Percentiles rank a stretch among this genome's conserved stretches.
These are phyloP conservation scores for Aschersonia sp. DNA, from an alignment of 2,329 filamentous ascomycete genomes.

Conservation along the genomic window DNA sequence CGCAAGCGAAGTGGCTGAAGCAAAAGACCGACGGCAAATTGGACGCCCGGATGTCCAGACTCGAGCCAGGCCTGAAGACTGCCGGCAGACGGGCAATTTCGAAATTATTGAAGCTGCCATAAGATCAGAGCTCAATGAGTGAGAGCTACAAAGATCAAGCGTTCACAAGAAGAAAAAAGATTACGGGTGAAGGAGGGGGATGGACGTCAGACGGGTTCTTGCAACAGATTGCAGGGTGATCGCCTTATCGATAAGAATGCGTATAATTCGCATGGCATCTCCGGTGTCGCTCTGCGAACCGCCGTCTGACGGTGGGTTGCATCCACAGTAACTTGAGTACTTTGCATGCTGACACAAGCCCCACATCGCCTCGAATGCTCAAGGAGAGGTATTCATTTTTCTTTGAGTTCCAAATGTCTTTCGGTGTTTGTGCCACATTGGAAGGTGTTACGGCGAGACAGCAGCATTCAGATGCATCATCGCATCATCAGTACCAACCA, in stretches of 20 bases:
- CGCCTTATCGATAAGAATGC: slow-evolving; percentile 1
- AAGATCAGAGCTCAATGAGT: too few relatives aligned
- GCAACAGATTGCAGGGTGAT: too few relatives aligned
- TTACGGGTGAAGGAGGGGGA: neutral
- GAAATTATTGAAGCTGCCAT: slow-evolving; percentile 19
- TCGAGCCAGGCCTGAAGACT: slow-evolving; percentile 16
- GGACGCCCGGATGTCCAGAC: slow-evolving; percentile 5
- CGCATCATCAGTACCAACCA: too few relatives aligned
- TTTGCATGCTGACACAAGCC: too few relatives aligned
- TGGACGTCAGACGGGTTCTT: slow-evolving; percentile 1
- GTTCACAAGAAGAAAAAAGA: neutral
- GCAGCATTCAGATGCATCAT: too few relatives aligned
- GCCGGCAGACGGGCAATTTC: slow-evolving; percentile 22
- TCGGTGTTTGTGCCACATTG: too few relatives aligned
- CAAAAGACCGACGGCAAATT: neutral
- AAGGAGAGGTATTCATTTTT: too few relatives aligned
- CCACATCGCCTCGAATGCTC: too few relatives aligned
- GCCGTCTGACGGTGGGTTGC: neutral
- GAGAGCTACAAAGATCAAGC: too few relatives aligned
- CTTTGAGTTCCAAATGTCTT: too few relatives aligned
- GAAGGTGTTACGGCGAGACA: too few relatives aligned
- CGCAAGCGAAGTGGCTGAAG: slow-evolving; percentile 16
- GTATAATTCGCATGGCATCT: neutral
- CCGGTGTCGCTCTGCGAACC: neutral
- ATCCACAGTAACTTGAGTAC: too few relatives aligned